Evolutionary conservation across 1,284 basidiomycete species (phyloP).

Genomic region (Fomitiporia mediterranea): DNA sequence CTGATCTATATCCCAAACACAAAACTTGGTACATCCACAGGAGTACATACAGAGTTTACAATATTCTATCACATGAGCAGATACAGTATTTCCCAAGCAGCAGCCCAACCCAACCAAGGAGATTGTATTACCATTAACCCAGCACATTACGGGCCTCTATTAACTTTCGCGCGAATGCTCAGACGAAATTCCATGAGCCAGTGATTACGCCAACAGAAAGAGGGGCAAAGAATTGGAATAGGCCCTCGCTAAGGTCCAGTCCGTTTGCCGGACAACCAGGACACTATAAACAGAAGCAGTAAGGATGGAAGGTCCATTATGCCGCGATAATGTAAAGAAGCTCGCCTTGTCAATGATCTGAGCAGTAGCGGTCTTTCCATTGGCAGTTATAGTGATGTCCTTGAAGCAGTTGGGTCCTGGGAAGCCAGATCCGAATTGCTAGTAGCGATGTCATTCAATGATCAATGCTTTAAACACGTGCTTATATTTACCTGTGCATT

Average conservation of each 20-base stretch:
- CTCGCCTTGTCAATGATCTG: conserved; percentile 61
- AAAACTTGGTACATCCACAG: not conserved
- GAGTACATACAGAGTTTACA: not conserved
- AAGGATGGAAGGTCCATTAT: conserved; percentile 32
- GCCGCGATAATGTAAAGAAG: not conserved
- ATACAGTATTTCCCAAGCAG: not conserved
- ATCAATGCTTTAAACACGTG: not conserved
- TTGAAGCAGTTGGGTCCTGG: conserved; percentile 59
- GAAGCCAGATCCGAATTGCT: conserved; percentile 46
- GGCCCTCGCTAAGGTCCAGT: conserved; percentile 33
- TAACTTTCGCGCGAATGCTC: not conserved
- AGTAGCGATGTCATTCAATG: not conserved
- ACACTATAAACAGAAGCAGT: conserved; percentile 52
- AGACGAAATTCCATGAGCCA: conserved; percentile 14
- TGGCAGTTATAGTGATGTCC: conserved; percentile 59
- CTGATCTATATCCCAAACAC: not conserved
- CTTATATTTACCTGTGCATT: not conserved
- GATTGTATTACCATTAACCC: not conserved
- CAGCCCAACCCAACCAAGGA: not conserved
- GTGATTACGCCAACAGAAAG: conserved; percentile 5
- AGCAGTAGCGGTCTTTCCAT: conserved; percentile 58
- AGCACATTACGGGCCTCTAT: not conserved
- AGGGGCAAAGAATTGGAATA: conserved; percentile 10
- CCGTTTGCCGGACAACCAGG: conserved; percentile 65
- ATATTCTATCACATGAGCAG: not conserved